Base-by-base conservation (phyloP, 805 yeast species). In the Starmerella floricola region DNA sequence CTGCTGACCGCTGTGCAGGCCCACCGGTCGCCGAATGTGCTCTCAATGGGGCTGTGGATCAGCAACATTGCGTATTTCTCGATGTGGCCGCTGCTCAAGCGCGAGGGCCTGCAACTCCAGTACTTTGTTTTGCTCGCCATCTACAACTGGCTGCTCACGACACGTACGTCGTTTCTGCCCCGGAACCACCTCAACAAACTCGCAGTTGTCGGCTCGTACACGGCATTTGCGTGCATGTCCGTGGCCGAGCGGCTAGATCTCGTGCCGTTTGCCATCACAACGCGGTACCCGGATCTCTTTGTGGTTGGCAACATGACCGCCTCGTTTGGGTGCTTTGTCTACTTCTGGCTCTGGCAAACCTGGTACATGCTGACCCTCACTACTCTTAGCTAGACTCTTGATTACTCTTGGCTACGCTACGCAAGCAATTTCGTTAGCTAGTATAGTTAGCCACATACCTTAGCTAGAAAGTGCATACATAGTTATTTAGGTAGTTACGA, bases 31-130 rank as follows among this genome's bases (percentile, higher is more conserved):
- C 74, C 74, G 44, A 67, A 74, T 47, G 73, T 75, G 16, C 68
- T 76, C n/a, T 75, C 88, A 3, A 72, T 84, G 64, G 74, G 83
- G 2, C 76, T 78, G 40, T 91, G 97, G 96, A 74, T 88, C 47
- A 78, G 78, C 53, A 91, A 88, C 57, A 69, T 85, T 11, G 81
- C 88, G 0, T 64, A 79, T 26, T 91, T 87, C 60, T 84, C 95
- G 38, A 63, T 91, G 64, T 86, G 81, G 74, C 98, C 99, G 0
- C 64, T 88, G 36, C 64, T 91, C 50, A 74, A 76, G 51, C 77
- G 76, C 48, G 97, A 91, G 55, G 76, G 75, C 1, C 66, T 91
- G 21, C 60, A 59, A 1, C 63, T 87, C 47, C 98, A 91, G 58
- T 87, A 82, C 59, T 60, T 68, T 42, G 76, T 75, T 8, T 59